Base-by-base conservation (phyloP, 371 early-diverging fungal genomes). In the Mortierella sp. region DNA sequence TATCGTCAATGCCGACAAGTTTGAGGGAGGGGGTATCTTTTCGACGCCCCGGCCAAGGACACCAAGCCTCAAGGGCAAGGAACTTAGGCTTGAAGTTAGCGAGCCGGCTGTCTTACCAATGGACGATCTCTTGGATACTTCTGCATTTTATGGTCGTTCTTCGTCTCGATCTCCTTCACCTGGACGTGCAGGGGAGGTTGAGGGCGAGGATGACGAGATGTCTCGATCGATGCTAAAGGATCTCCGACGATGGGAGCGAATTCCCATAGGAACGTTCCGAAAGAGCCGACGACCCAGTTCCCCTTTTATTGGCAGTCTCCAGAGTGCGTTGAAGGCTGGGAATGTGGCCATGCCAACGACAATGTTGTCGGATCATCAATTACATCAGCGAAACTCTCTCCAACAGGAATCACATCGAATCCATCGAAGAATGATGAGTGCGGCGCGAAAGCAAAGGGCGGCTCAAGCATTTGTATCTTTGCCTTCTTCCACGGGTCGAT, bases 41-140 rank as follows among this genome's bases (percentile, higher is more conserved):
- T 37, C 9, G 9, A 37, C 37, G 37, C 37, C 37, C 37, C 37
- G 37, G 37, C 9, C 9, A 37, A 3, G 37, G 37, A 37, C 37
- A 25, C 56, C 50, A 16, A 71, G 62, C n/a, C 50, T 71, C 37
- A 76, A 72, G 50, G 68, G 65, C 23, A 72, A 71, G 48, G 72
- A 76, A 16, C 23, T 46, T 1, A 70, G 50, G 50, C 57, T 50
- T 1, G 37, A 48, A 3, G 9, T 37, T 37, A 9, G 37, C 7
- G 75, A 70, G 9, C 21, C 63, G 0, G 52, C 16, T 12, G 65
- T 81, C 0, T 81, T 89, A 4, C 84, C 86, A 0, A 89, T 89
- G 85, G 89, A 89, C 65, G 89, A 89, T 26, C 82, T 89, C 12
- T 75, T 89, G 29, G 89, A 89, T 60, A 87, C 87, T 3, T 86